Conservation (phyloP, 441 rosid genomes). For the Arabidopsis hybrid region DNA sequence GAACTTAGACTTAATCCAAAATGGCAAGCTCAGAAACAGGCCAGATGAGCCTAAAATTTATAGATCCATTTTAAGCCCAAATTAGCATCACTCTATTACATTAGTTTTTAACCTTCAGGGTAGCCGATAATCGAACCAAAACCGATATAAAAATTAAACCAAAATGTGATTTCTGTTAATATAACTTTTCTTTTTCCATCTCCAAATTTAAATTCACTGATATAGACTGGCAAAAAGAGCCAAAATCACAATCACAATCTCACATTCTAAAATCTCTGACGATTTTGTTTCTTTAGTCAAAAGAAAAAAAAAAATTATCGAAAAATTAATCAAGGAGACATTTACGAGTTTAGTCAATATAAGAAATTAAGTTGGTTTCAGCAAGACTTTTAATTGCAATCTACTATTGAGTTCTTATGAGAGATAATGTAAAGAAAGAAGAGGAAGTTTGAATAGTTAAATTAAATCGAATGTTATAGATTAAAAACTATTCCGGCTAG, state of each 20-base stretch:
- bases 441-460: no score
- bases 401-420: no score
- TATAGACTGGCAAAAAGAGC: neutral
- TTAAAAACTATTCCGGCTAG: no score
- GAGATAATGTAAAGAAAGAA: no score
- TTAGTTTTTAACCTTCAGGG: no score
- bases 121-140: no score
- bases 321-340: neutral
- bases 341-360: neutral
- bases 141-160: neutral
- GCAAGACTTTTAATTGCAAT: no score
- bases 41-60: neutral
- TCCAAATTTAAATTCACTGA: neutral
- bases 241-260: neutral
- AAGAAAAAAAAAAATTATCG: no score
- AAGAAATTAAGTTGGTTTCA: neutral
- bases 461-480: no score
- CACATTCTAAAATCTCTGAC: neutral
- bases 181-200: neutral
- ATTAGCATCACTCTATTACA: neutral
- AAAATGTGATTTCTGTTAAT: neutral
- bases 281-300: neutral
- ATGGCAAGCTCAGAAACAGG: neutral
- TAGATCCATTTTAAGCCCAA: slow-evolving; percentile 6
- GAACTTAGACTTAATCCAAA: neutral